A percentile compares a stretch with the other conserved stretches of the same genome.
Conservation (phyloP, 257 asterid species). For the Vinca minor region DNA sequence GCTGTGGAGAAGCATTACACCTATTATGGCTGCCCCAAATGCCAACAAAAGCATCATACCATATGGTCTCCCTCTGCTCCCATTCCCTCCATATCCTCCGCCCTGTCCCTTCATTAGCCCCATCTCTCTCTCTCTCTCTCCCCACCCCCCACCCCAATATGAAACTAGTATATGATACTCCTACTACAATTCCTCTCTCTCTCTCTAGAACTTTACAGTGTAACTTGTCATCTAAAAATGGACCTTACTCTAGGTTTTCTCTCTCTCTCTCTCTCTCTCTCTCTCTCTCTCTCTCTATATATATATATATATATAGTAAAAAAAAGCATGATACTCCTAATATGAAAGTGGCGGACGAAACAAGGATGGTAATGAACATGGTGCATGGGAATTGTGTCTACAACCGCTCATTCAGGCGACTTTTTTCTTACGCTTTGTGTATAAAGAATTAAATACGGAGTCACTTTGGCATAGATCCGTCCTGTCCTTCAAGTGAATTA, state of each 20-base stretch:
- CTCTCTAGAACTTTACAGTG: too few species aligned
- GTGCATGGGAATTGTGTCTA: slow-evolving; percentile 21
- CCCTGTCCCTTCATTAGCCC: slow-evolving; percentile 21
- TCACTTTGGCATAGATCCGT: too few species aligned
- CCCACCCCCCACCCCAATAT: slow-evolving; percentile 6
- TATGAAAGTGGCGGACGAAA: slow-evolving; percentile 9
- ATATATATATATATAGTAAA: too few species aligned
- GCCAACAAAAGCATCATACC: slow-evolving; percentile 35
- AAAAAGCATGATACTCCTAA: too few species aligned
- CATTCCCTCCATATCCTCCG: slow-evolving; percentile 15
- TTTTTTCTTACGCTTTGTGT: too few species aligned
- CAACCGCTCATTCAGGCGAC: slow-evolving; percentile 10
- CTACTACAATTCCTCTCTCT: background rate
- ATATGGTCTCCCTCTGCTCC: slow-evolving; percentile 33
- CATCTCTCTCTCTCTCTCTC: too few species aligned
- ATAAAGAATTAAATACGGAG: too few species aligned
- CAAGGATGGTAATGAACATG: slow-evolving; percentile 17
- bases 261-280: slow-evolving; percentile 9
- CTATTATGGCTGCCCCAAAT: slow-evolving; percentile 45
- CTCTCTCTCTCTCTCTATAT: slow-evolving; percentile 10
- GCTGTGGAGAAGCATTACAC: slow-evolving; percentile 46
- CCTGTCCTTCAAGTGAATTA: too few species aligned
- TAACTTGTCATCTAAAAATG: too few species aligned
- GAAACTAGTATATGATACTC: background rate
- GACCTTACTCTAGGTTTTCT: too few species aligned